These are phyloP conservation scores for Globisporangium nunn DNA, from an alignment of 352 stramenopile species.

Conservation along the genomic window DNA sequence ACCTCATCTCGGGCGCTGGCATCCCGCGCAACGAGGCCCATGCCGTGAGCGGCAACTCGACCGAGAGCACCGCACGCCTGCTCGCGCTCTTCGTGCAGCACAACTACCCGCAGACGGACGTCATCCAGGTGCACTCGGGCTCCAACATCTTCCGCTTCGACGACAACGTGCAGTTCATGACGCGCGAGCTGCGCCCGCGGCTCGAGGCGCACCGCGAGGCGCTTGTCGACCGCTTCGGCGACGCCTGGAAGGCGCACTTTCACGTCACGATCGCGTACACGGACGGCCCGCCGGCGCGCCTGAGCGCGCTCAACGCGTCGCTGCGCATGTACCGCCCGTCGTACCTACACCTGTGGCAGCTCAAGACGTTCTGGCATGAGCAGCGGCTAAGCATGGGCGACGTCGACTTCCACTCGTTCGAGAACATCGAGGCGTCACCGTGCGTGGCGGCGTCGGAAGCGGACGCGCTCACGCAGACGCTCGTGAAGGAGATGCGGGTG, in stretches of 20 bases:
- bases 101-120: conserved; percentile 90
- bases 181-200: conserved; percentile 90
- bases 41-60: conserved; percentile 92
- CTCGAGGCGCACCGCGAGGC: conserved; percentile 93
- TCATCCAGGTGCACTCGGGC: conserved; percentile 93
- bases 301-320: conserved; percentile 94
- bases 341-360: conserved; percentile 98
- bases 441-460: conserved; percentile 78
- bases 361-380: conserved; percentile 99
- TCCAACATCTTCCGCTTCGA: conserved; percentile 95
- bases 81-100: conserved; percentile 91
- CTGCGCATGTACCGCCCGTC: conserved; percentile 92
- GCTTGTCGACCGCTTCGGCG: conserved; percentile 85
- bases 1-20: conserved; percentile 94
- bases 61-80: conserved; percentile 88
- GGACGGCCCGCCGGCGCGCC: conserved; percentile 92
- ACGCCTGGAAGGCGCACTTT: conserved; percentile 93
- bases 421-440: conserved; percentile 95
- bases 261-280: conserved; percentile 95
- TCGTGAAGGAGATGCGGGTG: conserved; percentile 91
- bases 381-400: conserved; percentile 92
- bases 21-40: conserved; percentile 93
- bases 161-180: conserved; percentile 97
- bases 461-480: conserved; percentile 71
- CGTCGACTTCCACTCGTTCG: conserved; percentile 95